Percentiles rank a stretch among this genome's conserved stretches.
These are phyloP conservation scores for Cordyceps militaris DNA, from an alignment of 2,329 filamentous ascomycete species.

Conservation along the genomic window DNA sequence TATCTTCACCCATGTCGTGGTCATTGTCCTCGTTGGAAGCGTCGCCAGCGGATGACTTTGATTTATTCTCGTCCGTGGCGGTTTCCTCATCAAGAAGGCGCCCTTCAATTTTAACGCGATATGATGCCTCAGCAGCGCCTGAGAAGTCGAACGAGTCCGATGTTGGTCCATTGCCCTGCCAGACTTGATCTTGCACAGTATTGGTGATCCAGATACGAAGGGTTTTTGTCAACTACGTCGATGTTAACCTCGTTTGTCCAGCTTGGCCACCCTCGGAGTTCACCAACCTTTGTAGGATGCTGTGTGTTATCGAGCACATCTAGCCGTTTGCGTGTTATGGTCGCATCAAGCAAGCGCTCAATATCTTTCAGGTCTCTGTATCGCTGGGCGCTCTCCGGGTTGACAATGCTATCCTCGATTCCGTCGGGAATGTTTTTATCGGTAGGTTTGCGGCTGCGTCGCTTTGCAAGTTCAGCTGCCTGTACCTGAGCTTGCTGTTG, in stretches of 20 bases:
- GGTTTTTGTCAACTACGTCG: slow-evolving; percentile 62
- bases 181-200: slow-evolving; percentile 87
- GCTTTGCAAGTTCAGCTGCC: slow-evolving; percentile 63
- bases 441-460: slow-evolving; percentile 81
- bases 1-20: slow-evolving; percentile 20
- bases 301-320: slow-evolving; percentile 80
- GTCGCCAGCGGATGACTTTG: slow-evolving; percentile 19
- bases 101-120: slow-evolving; percentile 87
- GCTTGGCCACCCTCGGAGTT: not conserved
- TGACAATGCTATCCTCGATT: slow-evolving; percentile 73
- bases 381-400: slow-evolving; percentile 65
- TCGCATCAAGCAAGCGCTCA: slow-evolving; percentile 82
- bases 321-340: slow-evolving; percentile 87
- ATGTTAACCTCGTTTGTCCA: slow-evolving; percentile 13
- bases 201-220: slow-evolving; percentile 93
- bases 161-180: slow-evolving; percentile 67
- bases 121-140: slow-evolving; percentile 69
- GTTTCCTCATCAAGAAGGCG: slow-evolving; percentile 67
- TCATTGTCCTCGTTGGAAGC: slow-evolving; percentile 31
- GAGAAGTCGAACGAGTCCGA: slow-evolving; percentile 77
- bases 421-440: slow-evolving; percentile 93
- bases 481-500: slow-evolving; percentile 46
- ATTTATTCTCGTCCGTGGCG: slow-evolving; percentile 38
- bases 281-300: slow-evolving; percentile 58
- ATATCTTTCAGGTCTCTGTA: slow-evolving; percentile 81